Base-by-base conservation (phyloP, 352 stramenopile species). In the Phytophthora hybrid region DNA sequence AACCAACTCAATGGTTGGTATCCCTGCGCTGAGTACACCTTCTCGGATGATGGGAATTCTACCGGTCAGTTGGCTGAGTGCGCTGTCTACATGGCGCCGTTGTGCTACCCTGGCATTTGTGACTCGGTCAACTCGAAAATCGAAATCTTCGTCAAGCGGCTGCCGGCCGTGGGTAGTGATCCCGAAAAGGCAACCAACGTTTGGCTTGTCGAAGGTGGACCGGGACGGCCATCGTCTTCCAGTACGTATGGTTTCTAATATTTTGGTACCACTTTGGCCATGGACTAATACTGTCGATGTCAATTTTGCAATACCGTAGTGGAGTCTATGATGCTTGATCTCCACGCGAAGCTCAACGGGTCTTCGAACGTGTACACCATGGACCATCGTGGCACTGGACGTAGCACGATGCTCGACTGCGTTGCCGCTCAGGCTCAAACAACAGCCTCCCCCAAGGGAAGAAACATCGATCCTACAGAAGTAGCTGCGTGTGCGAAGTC, bases 351-450 rank as follows among this genome's bases (percentile, higher is more conserved):
- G 26, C 63, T 84, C 3, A 37, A 69, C 2, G 78, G 77, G 10
- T 19, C 57, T 3, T 74, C 77, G 34, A 84, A 79, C 47, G 56
- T 84, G 4, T 84, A 82, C 58, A 82, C 77, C 29, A 82, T 84
- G 74, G 74, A 80, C 46, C 77, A 81, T 59, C 74, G 77, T 16
- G 77, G 74, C 23, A 80, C 77, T 9, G 66, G 66, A 3, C 70
- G 77, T 5, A 81, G 74, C 52, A 72, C 23, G 0, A 52, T 62
- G 2, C 41, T 84, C 6, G 62, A 79, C 58, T 54, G 18, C 32
- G 47, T 54, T 8, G 47, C 47, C 47, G 47, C 47, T 3, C 19
- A 83, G 34, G 71, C 64, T 16, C 69, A 67, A 5, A 81, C 68
- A n/a, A 78, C 63, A 3, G 80, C 75, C 10, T 84, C 74, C 13